A percentile compares a stretch with the other conserved stretches of the same genome.
These are phyloP conservation scores for Rhododendron ferrugineum DNA, from an alignment of 148 eudicot genomes.

Conservation along the genomic window DNA sequence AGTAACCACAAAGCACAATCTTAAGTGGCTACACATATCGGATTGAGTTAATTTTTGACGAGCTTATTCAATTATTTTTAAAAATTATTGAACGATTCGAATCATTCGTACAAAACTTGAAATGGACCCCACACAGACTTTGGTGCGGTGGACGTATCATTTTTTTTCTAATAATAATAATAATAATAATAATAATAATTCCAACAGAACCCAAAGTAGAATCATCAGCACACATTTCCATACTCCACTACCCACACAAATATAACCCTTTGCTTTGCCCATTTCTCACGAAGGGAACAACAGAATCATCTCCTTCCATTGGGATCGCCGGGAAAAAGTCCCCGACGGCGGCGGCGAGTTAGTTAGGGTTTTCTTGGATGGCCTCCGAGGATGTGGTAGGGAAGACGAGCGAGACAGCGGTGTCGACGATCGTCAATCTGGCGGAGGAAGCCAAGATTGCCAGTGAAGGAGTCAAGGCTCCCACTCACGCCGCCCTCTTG, in stretches of 20 bases:
- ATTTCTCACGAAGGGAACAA: neutral
- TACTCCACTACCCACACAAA: neutral
- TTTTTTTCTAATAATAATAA: neutral
- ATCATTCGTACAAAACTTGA: too few relatives aligned
- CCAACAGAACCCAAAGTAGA: neutral
- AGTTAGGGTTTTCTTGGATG: conserved; percentile 26
- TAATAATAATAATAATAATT: neutral
- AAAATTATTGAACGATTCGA: too few relatives aligned
- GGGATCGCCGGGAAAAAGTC: conserved; percentile 12
- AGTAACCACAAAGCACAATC: neutral
- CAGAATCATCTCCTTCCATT: neutral
- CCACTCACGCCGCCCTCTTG: conserved; percentile 39
- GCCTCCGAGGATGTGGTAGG: conserved; percentile 76
- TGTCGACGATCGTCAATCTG: conserved; percentile 65
- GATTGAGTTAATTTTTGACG: too few relatives aligned
- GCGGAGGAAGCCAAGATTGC: conserved; percentile 81
- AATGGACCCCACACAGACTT: too few relatives aligned
- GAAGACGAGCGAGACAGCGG: conserved; percentile 54
- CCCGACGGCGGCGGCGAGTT: conserved; percentile 2
- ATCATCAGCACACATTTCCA: neutral
- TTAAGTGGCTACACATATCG: too few relatives aligned
- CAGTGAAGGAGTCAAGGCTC: conserved; percentile 64
- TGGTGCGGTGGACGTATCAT: too few relatives aligned
- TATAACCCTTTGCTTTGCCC: neutral
- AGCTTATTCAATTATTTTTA: too few relatives aligned